Evolutionary conservation across 768 basidiomycete species (phyloP).

Genomic region (Amanita jacksonii): DNA sequence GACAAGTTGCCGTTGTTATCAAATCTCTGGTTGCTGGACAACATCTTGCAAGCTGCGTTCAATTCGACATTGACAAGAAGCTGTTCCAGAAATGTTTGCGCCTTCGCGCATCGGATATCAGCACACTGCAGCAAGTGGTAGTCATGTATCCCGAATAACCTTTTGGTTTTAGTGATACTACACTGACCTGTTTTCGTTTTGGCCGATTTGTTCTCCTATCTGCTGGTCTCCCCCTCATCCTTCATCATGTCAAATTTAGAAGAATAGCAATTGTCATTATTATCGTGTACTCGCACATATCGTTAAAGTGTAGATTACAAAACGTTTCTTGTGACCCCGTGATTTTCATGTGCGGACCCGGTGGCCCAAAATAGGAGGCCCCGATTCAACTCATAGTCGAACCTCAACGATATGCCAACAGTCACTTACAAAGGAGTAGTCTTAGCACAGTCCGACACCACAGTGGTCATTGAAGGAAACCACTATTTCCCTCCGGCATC

Average conservation of each 20-base stretch:
- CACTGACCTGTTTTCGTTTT: not conserved
- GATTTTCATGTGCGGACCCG: too few species aligned
- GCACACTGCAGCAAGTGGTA: constrained; percentile 40
- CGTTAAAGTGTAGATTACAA: too few species aligned
- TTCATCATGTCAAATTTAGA: constrained; percentile 6
- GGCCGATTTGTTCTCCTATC: not conserved
- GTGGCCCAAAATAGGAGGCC: too few species aligned
- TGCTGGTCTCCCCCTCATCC: not conserved
- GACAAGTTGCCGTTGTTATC: constrained; percentile 71
- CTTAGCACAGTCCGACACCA: constrained; percentile 49
- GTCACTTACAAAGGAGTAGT: constrained; percentile 38
- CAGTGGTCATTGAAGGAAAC: constrained; percentile 55
- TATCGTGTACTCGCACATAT: not conserved
- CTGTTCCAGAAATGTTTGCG: constrained; percentile 68
- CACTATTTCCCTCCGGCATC: constrained; percentile 63
- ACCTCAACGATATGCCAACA: too few species aligned
- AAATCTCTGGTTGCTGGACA: constrained; percentile 76
- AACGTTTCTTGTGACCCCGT: too few species aligned
- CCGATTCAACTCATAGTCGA: too few species aligned
- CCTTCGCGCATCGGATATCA: constrained; percentile 53
- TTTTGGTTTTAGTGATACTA: not conserved
- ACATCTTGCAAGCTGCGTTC: constrained; percentile 67
- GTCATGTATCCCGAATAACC: constrained; percentile 18
- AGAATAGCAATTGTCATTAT: not conserved
- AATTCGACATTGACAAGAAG: constrained; percentile 64